Evolutionary conservation across 345 rosid genomes (phyloP), one percentile per base, ranked within the genome.

Genomic region (Brassica nigra): DNA sequence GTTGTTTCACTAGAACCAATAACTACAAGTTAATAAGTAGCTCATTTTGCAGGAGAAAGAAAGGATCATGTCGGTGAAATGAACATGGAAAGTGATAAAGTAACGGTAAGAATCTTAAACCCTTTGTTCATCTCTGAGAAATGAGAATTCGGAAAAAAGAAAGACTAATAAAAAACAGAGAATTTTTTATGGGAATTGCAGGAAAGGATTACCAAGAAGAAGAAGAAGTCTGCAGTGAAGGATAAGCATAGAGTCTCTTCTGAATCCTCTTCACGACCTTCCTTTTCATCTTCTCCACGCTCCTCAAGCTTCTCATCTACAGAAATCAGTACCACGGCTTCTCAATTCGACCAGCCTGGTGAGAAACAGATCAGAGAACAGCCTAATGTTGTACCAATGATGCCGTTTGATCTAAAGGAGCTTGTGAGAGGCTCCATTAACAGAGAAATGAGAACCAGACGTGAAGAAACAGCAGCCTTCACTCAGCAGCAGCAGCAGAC

Each of bases 241-340:
- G 91, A 90, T 65, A 90, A 88, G 62, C 88, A 84, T n/a, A 87
- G 88, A 82, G 57, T 49, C 62, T 89, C 92, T 36, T 84, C 90
- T 20, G 97, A 95, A 83, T 88, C 95, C 18, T 84, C 97, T 62
- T 67, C 81, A 59, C 83, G 88, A 78, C 86, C 87, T 78, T 89
- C 93, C 1, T 84, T 86, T 75, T 88, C 97, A 3, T 87, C 96
- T 65, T 89, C 99, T 64, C 84, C 93, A 61, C 83, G 92, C 47
- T 91, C 98, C 28, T 91, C 96, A 0, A 90, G 88, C 82, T 83
- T 90, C 69, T 88, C 94, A 0, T 91, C 94, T 37, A 71, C 85
- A 6, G 94, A 92, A 59, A 85, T 84, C 78, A 86, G 80, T 44
- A 80, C 76, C 67, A 84, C 79, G 71, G 66, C 92, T 28, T 79